Evolutionary conservation across 202 grass and related monocot species (phyloP), one percentile per base, ranked within the genome.

Genomic region (Cymbopogon flexuosus): DNA sequence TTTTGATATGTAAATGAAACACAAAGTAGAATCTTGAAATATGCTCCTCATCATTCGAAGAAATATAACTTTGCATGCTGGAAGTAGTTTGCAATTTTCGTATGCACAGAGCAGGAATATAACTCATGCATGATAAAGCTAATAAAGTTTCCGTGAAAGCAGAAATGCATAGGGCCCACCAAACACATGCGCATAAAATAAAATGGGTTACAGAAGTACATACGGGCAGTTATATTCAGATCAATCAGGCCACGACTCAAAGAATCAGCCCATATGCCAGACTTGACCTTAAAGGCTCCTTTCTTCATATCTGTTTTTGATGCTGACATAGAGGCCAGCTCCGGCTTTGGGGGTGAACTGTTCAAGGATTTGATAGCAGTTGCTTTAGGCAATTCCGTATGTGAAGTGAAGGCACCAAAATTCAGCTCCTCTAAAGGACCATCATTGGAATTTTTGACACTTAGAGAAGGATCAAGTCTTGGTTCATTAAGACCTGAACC

Each of bases 211-310:
- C 35, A 56, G 59, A 41, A 85, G 65, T 81, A 70, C 90, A 92
- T 84, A 94, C 94, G 30, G 39, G 82, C 23, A 79, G 90, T 54
- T 75, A 97, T 89, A 75, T 94, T 91, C 73, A 97, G 81, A 92
- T 97, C 73, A 3, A 97, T 89, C 30, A 97, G 75, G 34, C 91
- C 94, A 60, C 90, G 91, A 70, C 79, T 97, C 89, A 94, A 88
- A 62, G 92, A 90, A 67, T 97, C 91, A 1, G 94, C 94, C 94
- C 94, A 97, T 77, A 97, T 82, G 65, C 64, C 49, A 45, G 91
- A 97, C 68, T 94, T 97, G 75, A 88, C 84, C 81, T 90, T 84
- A 86, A 94, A 88, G 22, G 30, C 52, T 34, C 86, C 83, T 68
- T 90, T 89, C 67, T 83, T 90, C 34, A 24, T 14, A 84, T 58